These are phyloP conservation scores for Apiospora saccharicola DNA, from an alignment of 2,329 filamentous ascomycete species.

Conservation along the genomic window DNA sequence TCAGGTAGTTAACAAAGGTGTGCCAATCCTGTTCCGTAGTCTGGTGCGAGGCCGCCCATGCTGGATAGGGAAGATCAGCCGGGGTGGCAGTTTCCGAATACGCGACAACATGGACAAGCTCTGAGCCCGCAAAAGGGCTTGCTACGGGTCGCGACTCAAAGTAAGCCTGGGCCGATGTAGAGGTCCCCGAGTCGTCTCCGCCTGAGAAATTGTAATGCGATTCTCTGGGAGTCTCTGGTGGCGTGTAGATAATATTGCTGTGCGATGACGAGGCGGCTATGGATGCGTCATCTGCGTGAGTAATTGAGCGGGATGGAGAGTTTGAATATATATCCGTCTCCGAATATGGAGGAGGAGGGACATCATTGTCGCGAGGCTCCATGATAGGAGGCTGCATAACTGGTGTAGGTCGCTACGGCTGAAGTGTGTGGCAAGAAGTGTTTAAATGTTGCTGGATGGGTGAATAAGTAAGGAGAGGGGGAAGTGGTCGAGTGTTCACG, in stretches of 20 bases:
- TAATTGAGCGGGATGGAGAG: slow-evolving; percentile 38
- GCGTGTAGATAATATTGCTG: slow-evolving; percentile 58
- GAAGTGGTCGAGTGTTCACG: background rate
- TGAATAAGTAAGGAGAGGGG: background rate
- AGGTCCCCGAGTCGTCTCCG: slow-evolving; percentile 38
- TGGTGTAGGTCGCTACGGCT: background rate
- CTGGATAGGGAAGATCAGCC: slow-evolving; percentile 53
- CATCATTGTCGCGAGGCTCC: slow-evolving; percentile 44
- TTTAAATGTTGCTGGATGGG: background rate
- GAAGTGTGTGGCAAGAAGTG: background rate
- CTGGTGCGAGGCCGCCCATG: slow-evolving; percentile 50
- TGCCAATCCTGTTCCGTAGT: slow-evolving; percentile 63
- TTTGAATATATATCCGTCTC: slow-evolving; percentile 64
- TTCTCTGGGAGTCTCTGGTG: slow-evolving; percentile 55
- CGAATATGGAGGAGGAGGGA: slow-evolving; percentile 63
- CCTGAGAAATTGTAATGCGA: slow-evolving; percentile 40
- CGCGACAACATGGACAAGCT: slow-evolving; percentile 44
- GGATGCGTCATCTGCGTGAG: slow-evolving; percentile 46
- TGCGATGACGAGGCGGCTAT: slow-evolving; percentile 50
- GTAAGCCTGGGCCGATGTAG: slow-evolving; percentile 50
- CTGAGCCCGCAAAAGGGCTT: slow-evolving; percentile 22
- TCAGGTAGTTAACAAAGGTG: slow-evolving; percentile 64
- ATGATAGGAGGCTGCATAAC: slow-evolving; percentile 30
- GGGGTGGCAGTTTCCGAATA: slow-evolving; percentile 47
- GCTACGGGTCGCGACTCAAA: slow-evolving; percentile 54